Evolutionary conservation across 106 monocot species (phyloP).

Genomic region (Dioscorea dumetorum): DNA sequence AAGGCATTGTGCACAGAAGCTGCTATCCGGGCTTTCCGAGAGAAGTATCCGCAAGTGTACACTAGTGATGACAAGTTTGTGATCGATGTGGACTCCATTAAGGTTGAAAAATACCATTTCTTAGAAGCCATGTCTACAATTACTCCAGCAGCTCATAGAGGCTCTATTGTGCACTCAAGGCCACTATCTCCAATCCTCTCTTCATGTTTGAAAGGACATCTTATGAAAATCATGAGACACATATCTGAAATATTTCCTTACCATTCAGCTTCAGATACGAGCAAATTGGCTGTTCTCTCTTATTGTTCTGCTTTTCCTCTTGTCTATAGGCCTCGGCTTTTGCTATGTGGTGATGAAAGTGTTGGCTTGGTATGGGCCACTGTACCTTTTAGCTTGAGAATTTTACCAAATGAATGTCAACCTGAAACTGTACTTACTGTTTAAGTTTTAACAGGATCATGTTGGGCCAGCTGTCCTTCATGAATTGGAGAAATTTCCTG

Average conservation of each 20-base stretch:
- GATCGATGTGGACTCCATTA: slow-evolving; percentile 93
- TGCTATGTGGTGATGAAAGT: slow-evolving; percentile 86
- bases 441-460: slow-evolving; percentile 73
- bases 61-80: slow-evolving; percentile 98
- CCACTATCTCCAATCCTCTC: slow-evolving; percentile 81
- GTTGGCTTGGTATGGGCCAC: slow-evolving; percentile 66
- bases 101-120: slow-evolving; percentile 89
- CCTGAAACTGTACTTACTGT: slow-evolving; percentile 23
- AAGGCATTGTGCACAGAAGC: slow-evolving; percentile 98
- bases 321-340: slow-evolving; percentile 87
- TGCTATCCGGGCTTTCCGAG: slow-evolving; percentile 93
- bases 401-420: neutral
- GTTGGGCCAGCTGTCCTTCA: slow-evolving; percentile 95
- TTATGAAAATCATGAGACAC: slow-evolving; percentile 55
- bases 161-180: slow-evolving; percentile 81
- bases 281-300: slow-evolving; percentile 55
- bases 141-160: slow-evolving; percentile 96
- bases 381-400: too few species aligned
- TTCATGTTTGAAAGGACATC: slow-evolving; percentile 72
- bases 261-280: slow-evolving; percentile 44
- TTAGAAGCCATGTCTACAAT: slow-evolving; percentile 97
- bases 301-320: slow-evolving; percentile 79
- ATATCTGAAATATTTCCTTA: slow-evolving; percentile 83
- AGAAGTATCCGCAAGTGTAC: slow-evolving; percentile 99
- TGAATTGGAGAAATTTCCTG: slow-evolving; percentile 95